Conservation (phyloP, 2,329 filamentous ascomycete species). For the Aspergillus sp. region DNA sequence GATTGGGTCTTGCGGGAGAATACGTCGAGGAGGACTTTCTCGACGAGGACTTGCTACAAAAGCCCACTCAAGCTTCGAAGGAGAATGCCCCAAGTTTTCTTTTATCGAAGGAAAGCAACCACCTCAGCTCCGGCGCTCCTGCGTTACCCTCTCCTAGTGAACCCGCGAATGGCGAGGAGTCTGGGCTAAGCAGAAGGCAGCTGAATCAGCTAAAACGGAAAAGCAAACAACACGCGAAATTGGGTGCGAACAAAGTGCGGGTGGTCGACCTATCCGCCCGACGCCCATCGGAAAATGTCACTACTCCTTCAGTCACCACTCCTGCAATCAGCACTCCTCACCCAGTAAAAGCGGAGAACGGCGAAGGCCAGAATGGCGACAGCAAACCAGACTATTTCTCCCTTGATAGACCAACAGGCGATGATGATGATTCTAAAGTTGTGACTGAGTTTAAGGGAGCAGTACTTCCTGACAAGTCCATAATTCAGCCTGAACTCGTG, state of each 20-base stretch:
- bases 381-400: slow-evolving; percentile 84
- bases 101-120: slow-evolving; percentile 43
- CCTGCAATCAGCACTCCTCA: slow-evolving; percentile 52
- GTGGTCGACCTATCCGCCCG: slow-evolving; percentile 82
- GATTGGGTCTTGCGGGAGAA: slow-evolving; percentile 81
- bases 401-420: slow-evolving; percentile 68
- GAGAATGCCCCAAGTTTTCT: slow-evolving; percentile 51
- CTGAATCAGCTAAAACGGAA: slow-evolving; percentile 94
- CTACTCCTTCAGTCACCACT: slow-evolving; percentile 54
- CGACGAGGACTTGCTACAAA: slow-evolving; percentile 59
- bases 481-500: slow-evolving; percentile 75
- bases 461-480: slow-evolving; percentile 76
- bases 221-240: slow-evolving; percentile 83
- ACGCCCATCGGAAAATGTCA: slow-evolving; percentile 63
- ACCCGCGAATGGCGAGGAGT: slow-evolving; percentile 59
- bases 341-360: slow-evolving; percentile 61
- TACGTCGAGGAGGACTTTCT: slow-evolving; percentile 83
- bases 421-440: slow-evolving; percentile 88
- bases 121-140: slow-evolving; percentile 42
- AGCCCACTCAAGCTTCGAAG: slow-evolving; percentile 46
- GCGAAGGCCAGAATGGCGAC: slow-evolving; percentile 58
- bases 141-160: slow-evolving; percentile 50
- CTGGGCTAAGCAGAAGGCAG: slow-evolving; percentile 83
- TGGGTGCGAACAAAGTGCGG: slow-evolving; percentile 83
- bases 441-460: slow-evolving; percentile 94